Conservation (phyloP, 1,139 yeast genomes). For the Blastobotrys serpentis region DNA sequence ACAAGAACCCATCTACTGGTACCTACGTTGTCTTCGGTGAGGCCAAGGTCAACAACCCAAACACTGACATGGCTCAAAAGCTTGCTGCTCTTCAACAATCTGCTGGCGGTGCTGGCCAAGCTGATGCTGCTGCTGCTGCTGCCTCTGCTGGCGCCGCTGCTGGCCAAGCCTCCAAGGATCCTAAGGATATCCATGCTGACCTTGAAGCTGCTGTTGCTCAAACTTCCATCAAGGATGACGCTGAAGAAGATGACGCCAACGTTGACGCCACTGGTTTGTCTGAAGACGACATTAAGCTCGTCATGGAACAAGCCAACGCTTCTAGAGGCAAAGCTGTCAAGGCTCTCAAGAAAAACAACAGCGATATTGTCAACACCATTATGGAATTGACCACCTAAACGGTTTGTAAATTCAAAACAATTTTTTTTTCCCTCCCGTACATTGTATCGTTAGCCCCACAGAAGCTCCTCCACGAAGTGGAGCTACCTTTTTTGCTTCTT, state of each 20-base stretch:
- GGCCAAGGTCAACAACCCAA: slow-evolving; percentile 83
- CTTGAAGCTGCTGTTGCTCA: slow-evolving; percentile 74
- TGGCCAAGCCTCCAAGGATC: slow-evolving; percentile 51
- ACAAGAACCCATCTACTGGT: slow-evolving; percentile 85
- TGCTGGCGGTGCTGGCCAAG: slow-evolving; percentile 29
- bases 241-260: slow-evolving; percentile 45
- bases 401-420: too few species aligned
- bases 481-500: too few species aligned
- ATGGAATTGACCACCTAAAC: slow-evolving; percentile 62
- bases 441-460: too few species aligned
- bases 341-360: slow-evolving; percentile 84
- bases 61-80: slow-evolving; percentile 36
- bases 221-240: slow-evolving; percentile 34
- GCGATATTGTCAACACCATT: slow-evolving; percentile 94
- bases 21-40: slow-evolving; percentile 97
- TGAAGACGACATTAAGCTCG: slow-evolving; percentile 74
- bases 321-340: slow-evolving; percentile 87
- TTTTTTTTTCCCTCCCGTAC: too few species aligned
- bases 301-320: slow-evolving; percentile 86
- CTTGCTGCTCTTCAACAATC: slow-evolving; percentile 33
- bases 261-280: slow-evolving; percentile 78
- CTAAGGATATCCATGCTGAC: slow-evolving; percentile 87
- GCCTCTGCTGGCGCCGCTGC: slow-evolving; percentile 45
- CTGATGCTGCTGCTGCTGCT: slow-evolving; percentile 25
- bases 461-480: too few species aligned